These are phyloP conservation scores for Calycina marina DNA, from an alignment of 2,329 filamentous ascomycete genomes.

Conservation along the genomic window DNA sequence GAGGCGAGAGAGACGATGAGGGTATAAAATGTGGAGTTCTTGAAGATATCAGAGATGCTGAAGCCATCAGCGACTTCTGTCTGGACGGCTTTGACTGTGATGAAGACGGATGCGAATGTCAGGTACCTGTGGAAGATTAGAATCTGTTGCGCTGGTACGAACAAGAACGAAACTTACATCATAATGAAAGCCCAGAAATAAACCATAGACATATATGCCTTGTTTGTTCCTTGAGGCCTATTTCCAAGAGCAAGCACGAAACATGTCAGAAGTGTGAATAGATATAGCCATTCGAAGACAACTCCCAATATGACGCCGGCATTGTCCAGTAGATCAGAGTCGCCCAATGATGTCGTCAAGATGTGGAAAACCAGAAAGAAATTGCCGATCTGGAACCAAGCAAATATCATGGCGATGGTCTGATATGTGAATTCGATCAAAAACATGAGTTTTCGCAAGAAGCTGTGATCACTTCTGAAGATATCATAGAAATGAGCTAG, in stretches of 20 bases:
- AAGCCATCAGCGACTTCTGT: constrained; percentile 53
- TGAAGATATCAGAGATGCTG: constrained; percentile 58
- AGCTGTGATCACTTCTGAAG: constrained; percentile 81
- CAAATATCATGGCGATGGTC: constrained; percentile 92
- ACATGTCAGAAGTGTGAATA: constrained; percentile 80
- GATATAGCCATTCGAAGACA: constrained; percentile 92
- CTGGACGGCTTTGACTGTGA: constrained; percentile 77
- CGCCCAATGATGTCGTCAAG: constrained; percentile 72
- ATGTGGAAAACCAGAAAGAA: constrained; percentile 99
- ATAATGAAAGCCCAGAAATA: constrained; percentile 96
- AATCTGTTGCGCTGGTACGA: neutral
- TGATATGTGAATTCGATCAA: constrained; percentile 90
- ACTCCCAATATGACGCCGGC: constrained; percentile 71
- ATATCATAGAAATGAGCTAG: constrained; percentile 93
- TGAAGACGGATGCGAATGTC: constrained; percentile 88
- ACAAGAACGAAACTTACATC: constrained; percentile 42
- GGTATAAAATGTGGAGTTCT: constrained; percentile 80
- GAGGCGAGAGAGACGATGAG: constrained; percentile 84
- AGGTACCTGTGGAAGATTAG: constrained; percentile 46
- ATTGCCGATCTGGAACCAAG: constrained; percentile 97
- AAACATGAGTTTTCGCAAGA: constrained; percentile 77
- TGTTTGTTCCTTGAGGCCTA: constrained; percentile 83
- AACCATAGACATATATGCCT: constrained; percentile 93
- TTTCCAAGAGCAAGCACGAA: constrained; percentile 93
- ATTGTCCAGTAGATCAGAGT: constrained; percentile 52